These are phyloP conservation scores for Astragalus membranaceus DNA, from an alignment of 306 rosid species.

Conservation along the genomic window DNA sequence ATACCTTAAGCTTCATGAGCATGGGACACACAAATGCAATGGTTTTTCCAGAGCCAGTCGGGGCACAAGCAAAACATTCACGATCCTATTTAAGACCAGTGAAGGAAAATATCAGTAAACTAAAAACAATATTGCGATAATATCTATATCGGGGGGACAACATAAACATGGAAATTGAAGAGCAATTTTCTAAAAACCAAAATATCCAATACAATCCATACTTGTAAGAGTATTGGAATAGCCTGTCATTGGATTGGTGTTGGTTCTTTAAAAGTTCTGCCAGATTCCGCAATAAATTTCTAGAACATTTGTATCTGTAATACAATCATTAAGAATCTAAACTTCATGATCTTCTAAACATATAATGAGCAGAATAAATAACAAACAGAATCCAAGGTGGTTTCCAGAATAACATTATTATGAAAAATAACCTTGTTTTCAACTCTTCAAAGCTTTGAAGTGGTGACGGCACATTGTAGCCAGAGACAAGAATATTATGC, in stretches of 20 bases:
- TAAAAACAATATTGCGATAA: not conserved
- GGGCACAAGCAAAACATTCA: conserved; percentile 98
- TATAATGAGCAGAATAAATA: not conserved
- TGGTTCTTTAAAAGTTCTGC: conserved; percentile 69
- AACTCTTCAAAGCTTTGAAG: conserved; percentile 70
- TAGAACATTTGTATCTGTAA: conserved; percentile 56
- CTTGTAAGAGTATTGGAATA: conserved; percentile 83
- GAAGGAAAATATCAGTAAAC: not conserved
- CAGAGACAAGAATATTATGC: conserved; percentile 74
- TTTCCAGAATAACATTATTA: not conserved
- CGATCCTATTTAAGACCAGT: conserved; percentile 42
- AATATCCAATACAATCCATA: conserved; percentile 30
- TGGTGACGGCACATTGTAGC: conserved; percentile 73
- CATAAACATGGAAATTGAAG: not conserved
- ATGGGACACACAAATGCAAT: conserved; percentile 85
- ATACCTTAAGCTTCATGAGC: conserved; percentile 91
- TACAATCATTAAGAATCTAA: conserved; percentile 23
- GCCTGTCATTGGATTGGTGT: conserved; percentile 98
- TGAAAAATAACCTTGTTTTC: conserved; percentile 59
- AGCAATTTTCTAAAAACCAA: not conserved
- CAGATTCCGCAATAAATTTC: conserved; percentile 56
- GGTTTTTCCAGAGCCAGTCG: conserved; percentile 97
- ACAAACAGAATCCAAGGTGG: not conserved
- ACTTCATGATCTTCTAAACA: not conserved
- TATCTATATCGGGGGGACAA: not conserved